Evolutionary conservation across 805 yeast genomes (phyloP), one percentile per base, ranked within the genome.

Genomic region (Ogataea ramenticola): DNA sequence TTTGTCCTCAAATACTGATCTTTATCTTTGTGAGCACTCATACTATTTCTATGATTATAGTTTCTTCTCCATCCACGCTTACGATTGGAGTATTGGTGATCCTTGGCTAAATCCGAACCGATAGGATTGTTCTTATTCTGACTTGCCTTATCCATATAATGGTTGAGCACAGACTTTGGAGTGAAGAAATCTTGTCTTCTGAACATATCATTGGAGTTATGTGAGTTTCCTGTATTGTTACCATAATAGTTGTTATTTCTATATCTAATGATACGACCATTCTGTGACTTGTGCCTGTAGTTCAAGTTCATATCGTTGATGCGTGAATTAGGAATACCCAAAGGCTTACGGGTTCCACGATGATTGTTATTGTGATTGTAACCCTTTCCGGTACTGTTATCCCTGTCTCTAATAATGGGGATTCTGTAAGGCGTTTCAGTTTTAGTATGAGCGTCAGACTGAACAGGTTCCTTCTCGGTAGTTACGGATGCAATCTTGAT

Each of bases 181-280:
- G 93, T 85, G 58, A 83, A 85, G 52, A 74, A 81, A 56, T 85
- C 91, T 52, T 80, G 82, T 42, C 91, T 71, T 51, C 77, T 77
- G 53, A 75, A 81, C 16, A 53, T 44, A 39, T 61, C 56, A 36
- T 53, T 40, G 12, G 17, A 6, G 21, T 20, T 29, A 15, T 29
- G 12, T 8, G 32, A 29, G 12, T 14, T 29, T n/a, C 48, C 46
- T 32, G 44, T 41, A 39, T 42, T 44, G 33, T 42, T 43, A 21
- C 36, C 43, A 36, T 46, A 47, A 47, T 46, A 30, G 22, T 47
- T 21, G 58, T 48, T 41, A 59, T 65, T 47, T 53, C 38, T 36
- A 22, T 33, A 32, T 31, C 46, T 44, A 31, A 42, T 38, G 33
- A 40, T 32, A 20, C 43, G 38, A 29, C 40, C 38, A 36, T 31